Evolutionary conservation across 2,329 filamentous ascomycete genomes (phyloP), one percentile per base, ranked within the genome.

Genomic region (Xylariaceae sp.): DNA sequence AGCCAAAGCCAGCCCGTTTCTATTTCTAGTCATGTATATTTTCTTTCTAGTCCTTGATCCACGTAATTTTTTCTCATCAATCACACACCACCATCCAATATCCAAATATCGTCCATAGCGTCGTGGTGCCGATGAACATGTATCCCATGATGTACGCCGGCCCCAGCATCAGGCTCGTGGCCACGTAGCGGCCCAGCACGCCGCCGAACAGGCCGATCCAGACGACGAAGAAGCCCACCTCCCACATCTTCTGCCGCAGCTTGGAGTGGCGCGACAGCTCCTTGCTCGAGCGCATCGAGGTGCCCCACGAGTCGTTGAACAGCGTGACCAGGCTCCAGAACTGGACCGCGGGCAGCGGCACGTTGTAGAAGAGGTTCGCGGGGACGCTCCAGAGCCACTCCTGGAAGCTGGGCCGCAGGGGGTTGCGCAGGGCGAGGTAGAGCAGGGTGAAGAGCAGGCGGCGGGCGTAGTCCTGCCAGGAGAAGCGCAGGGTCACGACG

Each of bases 251-350:
- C n/a, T 22, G 7, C 15, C 26, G 4, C 9, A 38, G 36, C 36
- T 38, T 38, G 4, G 36, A 38, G 15, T 38, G 36, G 4, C 36
- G 36, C 26, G 36, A 38, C 13, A 35, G 36, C 36, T 63, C 60
- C 4, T 45, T 46, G 22, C 50, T 54, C 15, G 54, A 57, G 3
- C 63, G 51, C 61, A 64, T 64, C 4, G 55, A 48, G 0, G 61
- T 65, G 2, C 62, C 63, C 63, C 62, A 65, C 0, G 57, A 56
- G 12, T 60, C 57, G 16, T 63, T 54, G 11, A 62, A 48, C 4
- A 61, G 46, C 1, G 63, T 65, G 4, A 63, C 13, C 19, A 64
- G 42, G 19, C 56, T 58, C 63, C 63, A 65, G 11, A 58, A 47
- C 44, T 62, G 57, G n/a, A 64, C 58, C 9, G 57, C 60, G 0